Conservation (phyloP, 176 grass and related monocot genomes). For the Zoysia japonica region DNA sequence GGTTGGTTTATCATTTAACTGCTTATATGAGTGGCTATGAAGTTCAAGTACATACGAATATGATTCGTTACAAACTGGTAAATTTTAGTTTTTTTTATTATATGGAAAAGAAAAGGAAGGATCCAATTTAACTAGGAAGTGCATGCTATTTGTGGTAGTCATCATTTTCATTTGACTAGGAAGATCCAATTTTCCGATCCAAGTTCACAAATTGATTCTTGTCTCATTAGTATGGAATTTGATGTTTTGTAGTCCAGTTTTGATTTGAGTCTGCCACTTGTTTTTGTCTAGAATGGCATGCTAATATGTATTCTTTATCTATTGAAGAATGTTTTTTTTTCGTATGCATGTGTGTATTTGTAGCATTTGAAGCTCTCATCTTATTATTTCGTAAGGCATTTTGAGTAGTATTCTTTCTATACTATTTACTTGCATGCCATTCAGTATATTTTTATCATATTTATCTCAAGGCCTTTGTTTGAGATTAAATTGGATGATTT, state of each 20-base stretch:
- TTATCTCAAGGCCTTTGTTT: slow-evolving; percentile 13
- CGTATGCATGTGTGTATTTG: background rate
- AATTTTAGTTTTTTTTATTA: background rate
- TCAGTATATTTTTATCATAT: background rate
- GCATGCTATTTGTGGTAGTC: background rate
- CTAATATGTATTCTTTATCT: background rate
- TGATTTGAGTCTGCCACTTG: background rate
- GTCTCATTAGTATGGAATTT: background rate
- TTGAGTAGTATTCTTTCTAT: background rate
- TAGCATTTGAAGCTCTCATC: slow-evolving; percentile 1
- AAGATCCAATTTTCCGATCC: background rate
- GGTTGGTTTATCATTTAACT: slow-evolving; percentile 27
- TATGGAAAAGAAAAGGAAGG: background rate
- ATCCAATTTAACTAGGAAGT: background rate
- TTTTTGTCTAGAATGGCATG: background rate
- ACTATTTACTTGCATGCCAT: background rate
- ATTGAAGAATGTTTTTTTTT: background rate
- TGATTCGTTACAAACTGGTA: background rate
- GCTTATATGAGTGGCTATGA: slow-evolving; percentile 26
- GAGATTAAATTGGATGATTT: background rate
- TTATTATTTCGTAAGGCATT: background rate
- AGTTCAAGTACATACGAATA: background rate
- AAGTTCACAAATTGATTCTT: background rate
- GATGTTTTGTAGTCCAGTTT: background rate
- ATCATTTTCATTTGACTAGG: background rate